Base-by-base conservation (phyloP, 768 basidiomycete species). In the Amanita jacksonii region DNA sequence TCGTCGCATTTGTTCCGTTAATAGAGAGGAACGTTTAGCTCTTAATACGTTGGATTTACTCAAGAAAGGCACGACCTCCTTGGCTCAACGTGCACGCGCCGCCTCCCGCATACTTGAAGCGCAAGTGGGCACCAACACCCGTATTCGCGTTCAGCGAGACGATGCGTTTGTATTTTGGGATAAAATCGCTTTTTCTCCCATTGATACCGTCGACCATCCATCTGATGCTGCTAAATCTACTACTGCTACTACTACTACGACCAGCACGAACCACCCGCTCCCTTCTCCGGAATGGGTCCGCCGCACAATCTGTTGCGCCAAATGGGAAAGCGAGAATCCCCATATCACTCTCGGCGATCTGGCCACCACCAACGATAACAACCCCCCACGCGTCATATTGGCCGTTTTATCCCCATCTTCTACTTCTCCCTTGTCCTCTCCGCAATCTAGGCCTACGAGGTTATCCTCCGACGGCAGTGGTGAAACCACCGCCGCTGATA, bases 61-160 rank as follows among this genome's bases (percentile, higher is more conserved):
- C 55, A 96, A 96, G 74, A 96, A 94, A 58, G 91, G 91, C 1
- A 79, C 81, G 0, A 84, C 72, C 20, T 64, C 76, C 0, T 71
- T 90, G 8, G 88, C 91, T 0, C 77, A 85, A 56, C 79, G 81
- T 20, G 91, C 91, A 1, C 84, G 92, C 16, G 72, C 82, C 0
- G 92, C 91, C 9, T 90, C 91, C 8, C 81, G 92, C 18, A 80
- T 90, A 41, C 73, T 96, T 33, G 92, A 96, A 60, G 79, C 81
- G 1, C 83, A 88, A 60, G 86, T 91, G 30, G 88, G 88, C 24
- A 72, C 77, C 18, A 89, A 90, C 55, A 73, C 80, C 3, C 81
- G 86, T 48, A 85, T 90, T 42, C 72, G 79, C 7, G 85, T 90
- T 13, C 88, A 89, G 61, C 71, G 76, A 22, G 87, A 90, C 53